Percentiles rank a stretch among this genome's conserved stretches.
Evolutionary conservation across 345 rosid genomes (phyloP).

Genomic region (Populus nigra): DNA sequence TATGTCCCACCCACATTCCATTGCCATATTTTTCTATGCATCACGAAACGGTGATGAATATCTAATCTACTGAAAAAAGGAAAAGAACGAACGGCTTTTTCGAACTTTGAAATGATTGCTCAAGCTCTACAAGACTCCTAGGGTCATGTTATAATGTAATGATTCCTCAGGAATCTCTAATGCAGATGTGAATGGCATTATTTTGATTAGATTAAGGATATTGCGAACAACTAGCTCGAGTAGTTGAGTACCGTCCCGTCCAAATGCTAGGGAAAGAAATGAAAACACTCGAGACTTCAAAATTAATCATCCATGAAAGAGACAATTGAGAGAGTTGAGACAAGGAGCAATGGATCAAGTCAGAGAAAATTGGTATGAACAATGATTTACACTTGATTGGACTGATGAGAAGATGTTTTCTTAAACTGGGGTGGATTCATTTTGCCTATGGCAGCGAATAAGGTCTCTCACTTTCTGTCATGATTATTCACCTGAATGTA

Average conservation of each 20-base stretch:
- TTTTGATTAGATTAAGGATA: not conserved
- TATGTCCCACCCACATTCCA: constrained; percentile 1
- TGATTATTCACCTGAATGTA: not conserved
- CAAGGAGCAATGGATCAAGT: not conserved
- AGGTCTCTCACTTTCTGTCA: not conserved
- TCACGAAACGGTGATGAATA: not conserved
- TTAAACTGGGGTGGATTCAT: not conserved
- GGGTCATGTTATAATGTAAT: too few relatives aligned
- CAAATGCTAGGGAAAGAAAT: not conserved
- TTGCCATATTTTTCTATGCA: not conserved
- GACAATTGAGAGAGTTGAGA: not conserved
- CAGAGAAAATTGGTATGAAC: not conserved
- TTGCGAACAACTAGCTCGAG: too few relatives aligned
- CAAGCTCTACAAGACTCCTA: too few relatives aligned
- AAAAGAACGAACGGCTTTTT: too few relatives aligned
- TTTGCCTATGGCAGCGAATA: not conserved
- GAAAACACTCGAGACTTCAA: not conserved
- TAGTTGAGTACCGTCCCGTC: too few relatives aligned
- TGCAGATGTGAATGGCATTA: not conserved
- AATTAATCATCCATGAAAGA: not conserved
- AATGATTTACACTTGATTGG: not conserved
- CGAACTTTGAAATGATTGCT: too few relatives aligned
- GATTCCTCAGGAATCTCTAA: not conserved
- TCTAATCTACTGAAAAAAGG: too few relatives aligned
- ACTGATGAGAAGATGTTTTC: not conserved